Percentiles rank a stretch among this genome's conserved stretches.
phyloP scores from a whole-genome alignment of 768 basidiomycete genomes.

The Cystofilobasidium bisporidii region DNA sequence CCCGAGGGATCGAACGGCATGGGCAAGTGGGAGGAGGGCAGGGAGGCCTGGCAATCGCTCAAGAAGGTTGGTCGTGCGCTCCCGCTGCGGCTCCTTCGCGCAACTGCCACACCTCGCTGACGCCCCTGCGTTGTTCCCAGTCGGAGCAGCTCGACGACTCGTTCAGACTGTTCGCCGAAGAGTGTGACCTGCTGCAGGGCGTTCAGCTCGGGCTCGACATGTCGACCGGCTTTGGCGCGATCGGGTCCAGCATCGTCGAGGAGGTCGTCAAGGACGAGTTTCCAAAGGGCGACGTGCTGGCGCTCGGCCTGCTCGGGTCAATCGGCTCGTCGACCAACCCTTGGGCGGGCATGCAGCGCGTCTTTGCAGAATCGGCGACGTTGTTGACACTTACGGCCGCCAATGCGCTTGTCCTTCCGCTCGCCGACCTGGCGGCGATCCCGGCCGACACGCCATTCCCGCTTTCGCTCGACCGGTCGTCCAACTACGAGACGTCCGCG shows the following conservation, averaged over 20 bases:
- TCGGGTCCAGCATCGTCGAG: slow-evolving; percentile 52
- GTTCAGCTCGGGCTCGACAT: slow-evolving; percentile 58
- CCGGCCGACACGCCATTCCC: neutral
- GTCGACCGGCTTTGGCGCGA: slow-evolving; percentile 53
- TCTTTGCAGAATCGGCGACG: slow-evolving; percentile 15
- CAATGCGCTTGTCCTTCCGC: slow-evolving; percentile 7
- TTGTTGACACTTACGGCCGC: neutral
- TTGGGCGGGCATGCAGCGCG: slow-evolving; percentile 20
- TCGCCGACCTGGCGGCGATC: neutral
- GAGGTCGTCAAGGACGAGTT: slow-evolving; percentile 57
- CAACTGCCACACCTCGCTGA: too few species aligned
- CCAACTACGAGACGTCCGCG: slow-evolving; percentile 50
- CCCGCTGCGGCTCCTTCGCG: too few species aligned
- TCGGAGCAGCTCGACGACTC: slow-evolving; percentile 49
- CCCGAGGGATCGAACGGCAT: slow-evolving; percentile 43
- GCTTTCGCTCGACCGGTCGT: slow-evolving; percentile 12
- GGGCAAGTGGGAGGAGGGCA: slow-evolving; percentile 15
- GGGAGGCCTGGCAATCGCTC: slow-evolving; percentile 13
- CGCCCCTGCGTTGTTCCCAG: neutral
- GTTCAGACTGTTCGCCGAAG: slow-evolving; percentile 60
- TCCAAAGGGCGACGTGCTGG: slow-evolving; percentile 42
- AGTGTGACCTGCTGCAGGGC: slow-evolving; percentile 68
- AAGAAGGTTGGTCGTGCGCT: neutral
- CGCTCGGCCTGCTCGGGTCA: slow-evolving; percentile 8
- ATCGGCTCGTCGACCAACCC: slow-evolving; percentile 7